Base-by-base conservation (phyloP, 495 filamentous ascomycete genomes). In the Talaromyces stipitatus region DNA sequence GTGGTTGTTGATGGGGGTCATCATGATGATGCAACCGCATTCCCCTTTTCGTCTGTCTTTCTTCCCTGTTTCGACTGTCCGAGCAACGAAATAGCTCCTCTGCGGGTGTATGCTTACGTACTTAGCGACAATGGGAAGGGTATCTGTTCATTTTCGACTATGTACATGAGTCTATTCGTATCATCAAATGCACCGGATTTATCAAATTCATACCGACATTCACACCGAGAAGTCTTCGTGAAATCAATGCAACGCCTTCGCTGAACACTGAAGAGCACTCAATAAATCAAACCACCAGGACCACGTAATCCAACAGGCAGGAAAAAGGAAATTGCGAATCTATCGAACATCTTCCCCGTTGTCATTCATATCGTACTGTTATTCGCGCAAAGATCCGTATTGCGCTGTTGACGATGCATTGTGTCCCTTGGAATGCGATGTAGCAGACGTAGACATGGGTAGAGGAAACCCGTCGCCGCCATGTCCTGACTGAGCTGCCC, bases 381-480 rank as follows among this genome's bases (percentile, higher is more conserved):
- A 48, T 48, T 48, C 45, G 11, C 45, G 45, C 24, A 48, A 48
- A 12, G 45, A 48, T 24, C 45, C 45, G 14, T 24, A 48, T 24
- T 48, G 46, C 6, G 14, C 28, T 48, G 55, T 27, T n/a, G n/a
- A n/a, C 22, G 46, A 47, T 46, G 60, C 65, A 57, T 66, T 68
- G 11, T 41, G 18, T 33, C 57, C 57, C 28, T 62, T 58, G 20
- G 61, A 69, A 2, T 73, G 69, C 12, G 68, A 64, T 3, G 61
- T 59, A 7, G 75, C 74, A 48, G 65, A 28, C 20, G 54, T 28
- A 1, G 66, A 60, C 16, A 69, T 61, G 14, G 73, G 73, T 46
- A 78, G 65, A 22, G 75, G 75, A 59, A 78, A 78, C 5, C 72
- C 73, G 57, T 78, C 75, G 12, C 72, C 70, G 14, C 72, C 72